A percentile compares a stretch with the other conserved stretches of the same genome.
Conservation (phyloP, 2,329 filamentous ascomycete species). For the Sordariomycetes sp. region DNA sequence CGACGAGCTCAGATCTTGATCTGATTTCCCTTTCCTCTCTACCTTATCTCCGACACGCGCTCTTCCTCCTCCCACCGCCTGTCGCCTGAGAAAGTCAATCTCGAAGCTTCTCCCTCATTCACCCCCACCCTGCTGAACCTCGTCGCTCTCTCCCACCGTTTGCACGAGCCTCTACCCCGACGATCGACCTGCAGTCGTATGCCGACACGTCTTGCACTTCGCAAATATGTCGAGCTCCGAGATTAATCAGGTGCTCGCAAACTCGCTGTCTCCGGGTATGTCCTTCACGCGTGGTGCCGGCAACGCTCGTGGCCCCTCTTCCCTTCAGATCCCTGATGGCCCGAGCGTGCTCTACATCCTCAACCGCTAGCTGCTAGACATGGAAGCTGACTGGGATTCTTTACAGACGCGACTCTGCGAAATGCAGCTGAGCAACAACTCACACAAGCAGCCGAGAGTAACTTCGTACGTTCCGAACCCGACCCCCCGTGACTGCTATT, state of each 20-base stretch:
- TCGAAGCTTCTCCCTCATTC: background rate
- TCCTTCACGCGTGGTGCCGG: too few relatives aligned
- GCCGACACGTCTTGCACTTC: slow-evolving; percentile 23
- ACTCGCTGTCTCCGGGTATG: slow-evolving; percentile 91
- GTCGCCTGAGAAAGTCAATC: background rate
- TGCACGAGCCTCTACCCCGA: background rate
- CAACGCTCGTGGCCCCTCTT: slow-evolving; percentile 9
- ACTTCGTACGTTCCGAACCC: slow-evolving; percentile 63
- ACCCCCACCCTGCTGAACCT: background rate
- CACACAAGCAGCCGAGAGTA: slow-evolving; percentile 80
- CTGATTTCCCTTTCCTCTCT: background rate
- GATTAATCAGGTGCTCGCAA: slow-evolving; percentile 95
- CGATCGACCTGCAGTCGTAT: slow-evolving; percentile 18
- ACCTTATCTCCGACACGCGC: background rate
- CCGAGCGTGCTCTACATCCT: background rate
- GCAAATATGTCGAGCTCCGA: slow-evolving; percentile 67
- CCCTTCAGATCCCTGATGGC: slow-evolving; percentile 4
- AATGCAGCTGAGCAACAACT: slow-evolving; percentile 92
- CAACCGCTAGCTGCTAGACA: background rate
- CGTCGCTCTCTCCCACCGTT: background rate
- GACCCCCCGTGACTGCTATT: slow-evolving; percentile 3
- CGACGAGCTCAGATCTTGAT: background rate
- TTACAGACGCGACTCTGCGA: slow-evolving; percentile 76
- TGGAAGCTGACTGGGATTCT: slow-evolving; percentile 20
- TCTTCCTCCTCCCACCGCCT: background rate